phyloP scores from a whole-genome alignment of 2,329 filamentous ascomycete genomes.

The Aspergillus tubingensis region DNA sequence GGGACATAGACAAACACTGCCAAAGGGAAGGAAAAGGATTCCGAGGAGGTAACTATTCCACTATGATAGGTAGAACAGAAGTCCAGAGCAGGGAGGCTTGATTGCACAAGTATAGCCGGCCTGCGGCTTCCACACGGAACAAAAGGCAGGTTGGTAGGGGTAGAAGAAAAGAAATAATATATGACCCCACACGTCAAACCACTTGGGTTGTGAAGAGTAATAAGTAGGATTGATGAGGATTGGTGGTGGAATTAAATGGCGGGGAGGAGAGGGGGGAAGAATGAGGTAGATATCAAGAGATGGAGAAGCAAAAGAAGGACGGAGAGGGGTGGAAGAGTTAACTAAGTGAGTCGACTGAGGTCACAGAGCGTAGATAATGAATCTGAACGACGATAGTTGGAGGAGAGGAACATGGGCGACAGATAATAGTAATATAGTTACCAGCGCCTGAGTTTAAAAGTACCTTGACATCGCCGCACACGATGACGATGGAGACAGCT shows the following conservation, averaged over 20 bases:
- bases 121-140: slow-evolving; percentile 18
- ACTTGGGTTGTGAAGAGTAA: not conserved
- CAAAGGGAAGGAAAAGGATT: slow-evolving; percentile 1
- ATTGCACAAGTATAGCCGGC: slow-evolving; percentile 21
- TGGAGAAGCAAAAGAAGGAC: slow-evolving; percentile 3
- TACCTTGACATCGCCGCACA: slow-evolving; percentile 27
- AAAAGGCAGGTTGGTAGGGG: not conserved
- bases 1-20: slow-evolving; percentile 37
- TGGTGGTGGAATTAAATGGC: not conserved
- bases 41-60: slow-evolving; percentile 5
- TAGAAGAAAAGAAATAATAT: no score
- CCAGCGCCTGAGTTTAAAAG: slow-evolving; percentile 18
- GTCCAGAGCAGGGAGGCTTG: slow-evolving; percentile 2
- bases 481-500: slow-evolving; percentile 30
- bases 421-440: slow-evolving; percentile 23
- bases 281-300: slow-evolving; percentile 4
- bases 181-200: not conserved
- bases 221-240: not conserved
- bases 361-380: slow-evolving; percentile 10
- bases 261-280: not conserved
- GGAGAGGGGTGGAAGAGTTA: not conserved
- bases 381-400: slow-evolving; percentile 11
- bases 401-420: slow-evolving; percentile 17
- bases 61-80: not conserved
- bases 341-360: not conserved